Conservation (phyloP, 805 yeast genomes). For the Blastobotrys americana region DNA sequence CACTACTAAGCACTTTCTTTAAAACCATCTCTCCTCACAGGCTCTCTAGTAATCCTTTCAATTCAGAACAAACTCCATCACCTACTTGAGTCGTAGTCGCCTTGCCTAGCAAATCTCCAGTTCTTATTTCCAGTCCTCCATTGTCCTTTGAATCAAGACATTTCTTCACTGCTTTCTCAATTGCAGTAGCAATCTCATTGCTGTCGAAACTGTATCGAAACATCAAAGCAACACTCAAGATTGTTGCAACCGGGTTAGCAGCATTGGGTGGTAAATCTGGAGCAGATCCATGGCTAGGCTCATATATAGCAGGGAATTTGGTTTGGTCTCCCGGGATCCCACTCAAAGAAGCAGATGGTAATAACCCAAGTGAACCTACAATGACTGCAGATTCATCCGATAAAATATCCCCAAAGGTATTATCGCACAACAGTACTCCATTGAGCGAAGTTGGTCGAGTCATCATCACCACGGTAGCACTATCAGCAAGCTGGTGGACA, state of each 20-base stretch:
- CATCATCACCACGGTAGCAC: conserved; percentile 96
- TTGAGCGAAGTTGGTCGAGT: conserved; percentile 83
- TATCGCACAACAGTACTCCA: conserved; percentile 83
- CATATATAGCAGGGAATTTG: conserved; percentile 86
- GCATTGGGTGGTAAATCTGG: conserved; percentile 80
- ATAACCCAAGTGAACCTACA: conserved; percentile 90
- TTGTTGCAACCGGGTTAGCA: conserved; percentile 94
- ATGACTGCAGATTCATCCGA: conserved; percentile 95
- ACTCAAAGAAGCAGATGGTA: conserved; percentile 91
- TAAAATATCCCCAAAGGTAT: conserved; percentile 96
- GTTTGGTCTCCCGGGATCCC: conserved; percentile 88
- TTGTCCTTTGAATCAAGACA: no score
- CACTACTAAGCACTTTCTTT: no score
- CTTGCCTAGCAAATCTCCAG: no score
- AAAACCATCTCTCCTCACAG: no score
- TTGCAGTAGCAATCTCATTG: no score
- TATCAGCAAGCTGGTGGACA: conserved; percentile 91
- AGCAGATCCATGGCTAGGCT: conserved; percentile 96
- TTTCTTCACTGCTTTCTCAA: no score
- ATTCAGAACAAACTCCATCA: no score
- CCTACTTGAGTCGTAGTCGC: no score
- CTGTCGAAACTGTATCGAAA: conserved; percentile 90
- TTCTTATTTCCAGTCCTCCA: no score
- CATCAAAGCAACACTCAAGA: conserved; percentile 94
- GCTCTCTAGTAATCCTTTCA: no score